Conservation (phyloP, 441 rosid species). For the Eruca vesicaria region DNA sequence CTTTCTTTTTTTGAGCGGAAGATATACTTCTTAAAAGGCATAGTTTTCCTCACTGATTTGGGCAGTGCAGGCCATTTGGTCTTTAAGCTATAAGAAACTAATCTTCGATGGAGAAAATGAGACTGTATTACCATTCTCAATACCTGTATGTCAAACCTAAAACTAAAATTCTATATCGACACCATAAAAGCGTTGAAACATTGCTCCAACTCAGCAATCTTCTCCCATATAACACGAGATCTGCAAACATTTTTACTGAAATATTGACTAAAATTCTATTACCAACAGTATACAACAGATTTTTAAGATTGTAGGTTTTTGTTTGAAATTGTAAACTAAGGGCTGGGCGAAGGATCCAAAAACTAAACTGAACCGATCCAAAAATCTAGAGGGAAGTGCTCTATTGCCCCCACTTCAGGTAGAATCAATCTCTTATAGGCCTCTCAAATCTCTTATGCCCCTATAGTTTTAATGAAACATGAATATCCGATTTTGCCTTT, state of each 20-base stretch:
- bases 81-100: neutral
- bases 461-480: no score
- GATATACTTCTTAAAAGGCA: neutral
- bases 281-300: neutral
- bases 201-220: neutral
- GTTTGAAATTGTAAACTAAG: neutral
- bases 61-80: neutral
- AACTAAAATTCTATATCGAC: neutral
- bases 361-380: neutral
- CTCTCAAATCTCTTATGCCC: no score
- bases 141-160: neutral
- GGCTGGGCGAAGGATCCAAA: neutral
- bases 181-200: neutral
- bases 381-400: no score
- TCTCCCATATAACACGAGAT: neutral
- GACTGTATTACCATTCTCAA: neutral
- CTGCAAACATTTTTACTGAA: neutral
- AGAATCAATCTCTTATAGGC: no score
- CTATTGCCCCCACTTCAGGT: no score
- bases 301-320: neutral
- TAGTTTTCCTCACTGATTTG: neutral
- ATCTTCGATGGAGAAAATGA: neutral
- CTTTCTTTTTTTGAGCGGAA: neutral
- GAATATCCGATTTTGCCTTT: no score
- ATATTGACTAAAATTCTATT: neutral